Conservation (phyloP, 1,284 basidiomycete species). For the Trichosporon coremiiforme region DNA sequence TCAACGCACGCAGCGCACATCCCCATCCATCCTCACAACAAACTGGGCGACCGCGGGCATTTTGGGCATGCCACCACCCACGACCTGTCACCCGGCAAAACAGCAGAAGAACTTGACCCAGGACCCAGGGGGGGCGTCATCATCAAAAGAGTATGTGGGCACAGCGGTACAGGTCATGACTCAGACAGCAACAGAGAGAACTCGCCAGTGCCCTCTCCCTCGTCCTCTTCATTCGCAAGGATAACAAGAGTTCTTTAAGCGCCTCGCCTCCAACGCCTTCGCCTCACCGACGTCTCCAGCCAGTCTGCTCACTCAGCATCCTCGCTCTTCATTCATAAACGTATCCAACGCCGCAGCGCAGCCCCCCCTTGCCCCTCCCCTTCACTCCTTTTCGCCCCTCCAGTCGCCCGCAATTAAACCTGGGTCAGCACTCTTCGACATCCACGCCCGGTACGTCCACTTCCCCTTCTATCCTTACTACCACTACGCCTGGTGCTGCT, state of each 20-base stretch:
- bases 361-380: neutral
- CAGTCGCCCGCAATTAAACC: neutral
- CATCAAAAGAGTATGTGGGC: constrained; percentile 12
- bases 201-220: constrained; percentile 3
- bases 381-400: neutral
- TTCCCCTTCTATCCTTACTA: neutral
- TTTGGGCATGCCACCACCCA: neutral
- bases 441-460: constrained; percentile 9
- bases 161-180: constrained; percentile 8
- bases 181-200: constrained; percentile 12
- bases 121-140: constrained; percentile 3
- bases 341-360: neutral
- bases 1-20: constrained; percentile 2
- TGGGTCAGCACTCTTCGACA: neutral
- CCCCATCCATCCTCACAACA: neutral
- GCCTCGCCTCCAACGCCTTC: too few relatives aligned
- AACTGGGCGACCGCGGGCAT: neutral
- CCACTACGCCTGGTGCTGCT: neutral
- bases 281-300: neutral
- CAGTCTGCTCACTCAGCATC: neutral
- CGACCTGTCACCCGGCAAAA: neutral
- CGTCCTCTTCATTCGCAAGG: neutral
- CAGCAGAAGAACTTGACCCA: neutral
- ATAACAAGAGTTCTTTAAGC: neutral
- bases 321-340: neutral